A percentile compares a stretch with the other conserved stretches of the same genome.
Evolutionary conservation across 306 rosid species (phyloP).

Genomic region (Cicer bijugum): DNA sequence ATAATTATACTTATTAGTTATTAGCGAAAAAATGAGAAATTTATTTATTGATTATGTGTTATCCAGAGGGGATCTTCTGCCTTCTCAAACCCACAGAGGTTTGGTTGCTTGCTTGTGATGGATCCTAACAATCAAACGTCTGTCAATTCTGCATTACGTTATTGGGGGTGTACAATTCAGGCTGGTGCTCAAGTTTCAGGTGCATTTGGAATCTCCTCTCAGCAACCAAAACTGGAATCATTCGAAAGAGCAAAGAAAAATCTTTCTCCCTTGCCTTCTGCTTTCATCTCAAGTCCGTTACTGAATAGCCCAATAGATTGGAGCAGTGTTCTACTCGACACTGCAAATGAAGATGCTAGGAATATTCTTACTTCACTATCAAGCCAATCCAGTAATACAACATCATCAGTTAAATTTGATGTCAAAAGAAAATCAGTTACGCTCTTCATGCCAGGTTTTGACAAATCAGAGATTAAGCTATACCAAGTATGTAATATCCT

Average conservation of each 20-base stretch:
- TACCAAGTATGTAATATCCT: conserved; percentile 66
- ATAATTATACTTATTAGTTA: not conserved
- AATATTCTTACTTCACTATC: conserved; percentile 57
- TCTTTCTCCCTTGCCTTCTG: conserved; percentile 74
- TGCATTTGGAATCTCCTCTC: conserved; percentile 65
- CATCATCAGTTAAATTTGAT: conserved; percentile 70
- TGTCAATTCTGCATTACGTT: conserved; percentile 72
- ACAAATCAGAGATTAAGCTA: conserved; percentile 90
- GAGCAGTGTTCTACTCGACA: conserved; percentile 55
- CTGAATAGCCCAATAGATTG: conserved; percentile 57
- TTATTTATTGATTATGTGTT: conserved; percentile 42
- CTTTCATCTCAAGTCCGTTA: conserved; percentile 62
- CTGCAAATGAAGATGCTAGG: conserved; percentile 55
- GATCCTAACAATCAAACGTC: conserved; percentile 72
- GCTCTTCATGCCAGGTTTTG: conserved; percentile 93
- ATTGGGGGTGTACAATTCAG: conserved; percentile 96
- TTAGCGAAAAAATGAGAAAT: conserved; percentile 27
- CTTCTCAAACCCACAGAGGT: conserved; percentile 69
- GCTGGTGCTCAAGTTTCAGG: conserved; percentile 86
- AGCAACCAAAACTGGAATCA: conserved; percentile 51
- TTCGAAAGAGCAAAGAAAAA: conserved; percentile 51
- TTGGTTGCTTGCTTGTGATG: conserved; percentile 82
- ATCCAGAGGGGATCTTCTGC: conserved; percentile 80
- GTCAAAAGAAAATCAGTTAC: conserved; percentile 63
- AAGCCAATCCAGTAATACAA: conserved; percentile 47